Evolutionary conservation across 768 basidiomycete genomes (phyloP), one percentile per base, ranked within the genome.

Genomic region (Mycena epipterygia): DNA sequence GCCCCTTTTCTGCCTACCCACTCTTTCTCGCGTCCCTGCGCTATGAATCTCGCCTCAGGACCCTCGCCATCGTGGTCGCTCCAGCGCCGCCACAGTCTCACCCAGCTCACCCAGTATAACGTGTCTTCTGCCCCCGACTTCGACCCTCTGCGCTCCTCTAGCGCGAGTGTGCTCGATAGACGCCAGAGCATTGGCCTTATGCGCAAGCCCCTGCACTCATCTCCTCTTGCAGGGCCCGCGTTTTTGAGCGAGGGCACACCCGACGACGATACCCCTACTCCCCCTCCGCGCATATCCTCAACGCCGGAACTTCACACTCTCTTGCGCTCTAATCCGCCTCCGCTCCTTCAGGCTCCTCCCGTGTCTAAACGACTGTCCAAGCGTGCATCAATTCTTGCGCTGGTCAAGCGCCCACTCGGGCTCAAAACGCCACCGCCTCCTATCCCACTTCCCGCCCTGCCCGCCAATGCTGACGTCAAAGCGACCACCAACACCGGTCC

Each of bases 191-290:
- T 74, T 0, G 59, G 71, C 41, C 57, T 68, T 13, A 68, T 61
- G 48, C 69, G 80, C 11, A 82, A 78, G 27, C 84, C 84, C 0
- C 53, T 83, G 25, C 80, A 82, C 16, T 85, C 85, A 2, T 86
- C 85, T 23, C 85, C 84, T 17, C 77, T 86, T 19, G 81, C 85
- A 13, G 82, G 84, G 7, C 83, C 84, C 29, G 80, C 79, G 3
- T 60, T 84, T 2, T 78, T 76, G n/a, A 67, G 73, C 37, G 76
- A 77, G 19, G 77, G 70, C 16, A 69, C 60, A 21, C 33, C 48
- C 30, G 65, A 60, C 35, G 49, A 57, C 17, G 64, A 57, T 19
- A 39, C 46, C 21, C 65, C 60, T 37, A 41, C 44, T 25, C 64
- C 66, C 33, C 69, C 55, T 12, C 37, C 42, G 35, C 42, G 57